A percentile compares a stretch with the other conserved stretches of the same genome.
These are phyloP conservation scores for Phlebopus sp. DNA, from an alignment of 1,284 basidiomycete genomes.

Conservation along the genomic window DNA sequence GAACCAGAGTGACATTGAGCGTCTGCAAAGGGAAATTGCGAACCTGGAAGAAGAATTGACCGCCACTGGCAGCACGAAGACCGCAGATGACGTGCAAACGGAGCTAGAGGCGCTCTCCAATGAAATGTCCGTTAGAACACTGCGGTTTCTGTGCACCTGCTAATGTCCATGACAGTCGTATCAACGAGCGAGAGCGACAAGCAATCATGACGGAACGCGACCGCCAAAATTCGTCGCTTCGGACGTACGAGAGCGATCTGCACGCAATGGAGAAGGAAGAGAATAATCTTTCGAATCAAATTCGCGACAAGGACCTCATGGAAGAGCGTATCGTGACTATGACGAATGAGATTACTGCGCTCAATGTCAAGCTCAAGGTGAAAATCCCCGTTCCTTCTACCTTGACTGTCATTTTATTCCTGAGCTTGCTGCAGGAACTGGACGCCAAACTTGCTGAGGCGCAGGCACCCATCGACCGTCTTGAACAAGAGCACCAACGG, in stretches of 20 bases:
- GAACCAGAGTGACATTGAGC: conserved; percentile 63
- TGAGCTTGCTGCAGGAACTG: conserved; percentile 48
- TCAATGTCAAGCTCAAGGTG: conserved; percentile 48
- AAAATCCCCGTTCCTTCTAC: conserved; percentile 2
- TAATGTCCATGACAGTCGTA: conserved; percentile 47
- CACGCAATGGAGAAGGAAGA: conserved; percentile 64
- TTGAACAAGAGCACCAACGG: conserved; percentile 60
- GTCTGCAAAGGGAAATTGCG: conserved; percentile 63
- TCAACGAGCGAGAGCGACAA: conserved; percentile 67
- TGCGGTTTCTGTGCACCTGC: neutral
- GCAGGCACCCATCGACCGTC: conserved; percentile 63
- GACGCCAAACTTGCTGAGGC: conserved; percentile 63
- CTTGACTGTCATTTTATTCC: neutral
- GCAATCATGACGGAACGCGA: conserved; percentile 63
- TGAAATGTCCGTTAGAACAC: conserved; percentile 56
- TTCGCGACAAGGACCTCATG: conserved; percentile 60
- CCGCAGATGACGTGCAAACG: conserved; percentile 79
- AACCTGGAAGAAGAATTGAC: conserved; percentile 69
- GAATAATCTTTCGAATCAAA: conserved; percentile 56
- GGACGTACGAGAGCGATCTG: conserved; percentile 55
- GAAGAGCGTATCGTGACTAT: conserved; percentile 62
- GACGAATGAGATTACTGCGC: conserved; percentile 54
- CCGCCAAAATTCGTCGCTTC: conserved; percentile 54
- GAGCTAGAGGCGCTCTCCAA: conserved; percentile 64
- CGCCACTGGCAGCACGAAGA: conserved; percentile 73